Percentiles rank a stretch among this genome's conserved stretches.
phyloP scores from a whole-genome alignment of 371 early-diverging fungal species.

The Funneliformis caledonium region DNA sequence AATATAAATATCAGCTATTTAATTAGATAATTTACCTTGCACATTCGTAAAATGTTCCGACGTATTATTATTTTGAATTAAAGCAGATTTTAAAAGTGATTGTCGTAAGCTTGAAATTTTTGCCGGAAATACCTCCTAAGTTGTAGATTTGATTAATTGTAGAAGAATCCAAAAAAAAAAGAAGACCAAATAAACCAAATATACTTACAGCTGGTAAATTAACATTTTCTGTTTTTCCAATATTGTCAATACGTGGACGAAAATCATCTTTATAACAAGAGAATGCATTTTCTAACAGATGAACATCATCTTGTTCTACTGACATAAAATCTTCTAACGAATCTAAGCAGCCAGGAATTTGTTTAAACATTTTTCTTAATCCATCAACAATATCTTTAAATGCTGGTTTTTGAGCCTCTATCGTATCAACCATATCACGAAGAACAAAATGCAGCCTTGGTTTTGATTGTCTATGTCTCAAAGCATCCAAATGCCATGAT shows the following conservation, averaged over 20 bases:
- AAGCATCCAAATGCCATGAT: conserved; percentile 14
- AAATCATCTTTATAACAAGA: conserved; percentile 23
- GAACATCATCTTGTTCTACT: conserved; percentile 13
- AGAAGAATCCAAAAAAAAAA: no score
- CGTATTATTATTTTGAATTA: not conserved
- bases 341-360: not conserved
- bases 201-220: conserved; percentile 14
- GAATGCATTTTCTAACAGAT: conserved; percentile 25
- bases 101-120: conserved; percentile 17
- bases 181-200: not conserved
- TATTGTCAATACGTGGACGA: not conserved
- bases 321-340: conserved; percentile 7
- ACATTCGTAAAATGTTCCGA: not conserved
- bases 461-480: not conserved
- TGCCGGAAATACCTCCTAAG: not conserved
- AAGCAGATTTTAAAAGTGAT: not conserved
- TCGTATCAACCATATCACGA: conserved; percentile 16
- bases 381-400: conserved; percentile 1
- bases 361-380: conserved; percentile 1
- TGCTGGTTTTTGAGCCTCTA: conserved; percentile 19
- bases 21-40: not conserved
- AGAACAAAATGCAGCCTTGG: conserved; percentile 19
- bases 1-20: no score
- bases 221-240: not conserved
- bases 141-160: not conserved